A percentile compares a stretch with the other conserved stretches of the same genome.
These are phyloP conservation scores for Venturia pyrina DNA, from an alignment of 2,329 filamentous ascomycete species.

Conservation along the genomic window DNA sequence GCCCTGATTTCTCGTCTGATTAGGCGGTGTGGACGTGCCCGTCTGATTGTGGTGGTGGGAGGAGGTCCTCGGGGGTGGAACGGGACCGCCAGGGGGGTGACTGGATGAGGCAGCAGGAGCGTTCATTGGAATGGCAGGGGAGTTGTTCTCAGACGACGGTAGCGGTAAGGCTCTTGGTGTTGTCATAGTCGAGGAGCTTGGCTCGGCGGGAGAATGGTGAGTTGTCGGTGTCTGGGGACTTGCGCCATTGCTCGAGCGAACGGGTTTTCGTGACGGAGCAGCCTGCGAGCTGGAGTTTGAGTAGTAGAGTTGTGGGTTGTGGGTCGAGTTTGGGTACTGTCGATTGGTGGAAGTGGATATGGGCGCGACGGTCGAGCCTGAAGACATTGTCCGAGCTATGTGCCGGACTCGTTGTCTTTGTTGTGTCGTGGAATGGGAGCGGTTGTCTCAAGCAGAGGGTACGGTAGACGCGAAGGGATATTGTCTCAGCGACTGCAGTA, in stretches of 20 bases:
- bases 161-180: constrained; percentile 35
- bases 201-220: constrained; percentile 25
- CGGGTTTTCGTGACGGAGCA: constrained; percentile 23
- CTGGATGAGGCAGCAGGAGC: constrained; percentile 45
- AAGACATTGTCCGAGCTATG: constrained; percentile 21
- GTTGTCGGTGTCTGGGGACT: constrained; percentile 21
- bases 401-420: not conserved
- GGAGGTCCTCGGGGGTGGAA: constrained; percentile 67
- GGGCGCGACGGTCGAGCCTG: constrained; percentile 25
- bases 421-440: not conserved
- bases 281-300: not conserved
- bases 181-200: constrained; percentile 27
- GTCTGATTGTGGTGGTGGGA: constrained; percentile 51
- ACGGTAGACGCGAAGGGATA: not conserved
- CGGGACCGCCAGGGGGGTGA: constrained; percentile 45
- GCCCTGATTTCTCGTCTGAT: constrained; percentile 15
- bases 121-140: constrained; percentile 31
- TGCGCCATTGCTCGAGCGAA: constrained; percentile 28
- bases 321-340: constrained; percentile 20
- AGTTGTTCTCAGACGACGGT: constrained; percentile 31
- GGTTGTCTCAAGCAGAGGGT: not conserved
- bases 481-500: not conserved
- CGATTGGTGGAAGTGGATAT: constrained; percentile 20
- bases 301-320: constrained; percentile 17
- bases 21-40: constrained; percentile 19